Evolutionary conservation across 352 stramenopile species (phyloP).

Genomic region (Pythium biforme): DNA sequence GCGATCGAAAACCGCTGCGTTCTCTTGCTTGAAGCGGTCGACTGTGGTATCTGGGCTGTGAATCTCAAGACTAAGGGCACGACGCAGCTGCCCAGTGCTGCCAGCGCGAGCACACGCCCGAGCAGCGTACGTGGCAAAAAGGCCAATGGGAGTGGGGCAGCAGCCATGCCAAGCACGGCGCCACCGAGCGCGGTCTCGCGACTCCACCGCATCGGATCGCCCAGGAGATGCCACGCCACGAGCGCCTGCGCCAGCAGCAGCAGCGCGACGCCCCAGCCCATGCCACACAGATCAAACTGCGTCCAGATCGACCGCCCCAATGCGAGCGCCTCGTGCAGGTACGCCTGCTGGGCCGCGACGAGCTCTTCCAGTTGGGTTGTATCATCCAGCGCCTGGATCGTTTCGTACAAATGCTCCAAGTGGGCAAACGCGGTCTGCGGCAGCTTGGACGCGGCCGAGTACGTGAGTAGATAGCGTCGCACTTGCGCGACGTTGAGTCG

Average conservation of each 20-base stretch:
- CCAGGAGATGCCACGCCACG: conserved; percentile 26
- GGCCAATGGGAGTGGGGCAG: neutral
- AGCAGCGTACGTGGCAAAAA: neutral
- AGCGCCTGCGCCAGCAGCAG: conserved; percentile 25
- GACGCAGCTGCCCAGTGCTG: conserved; percentile 1
- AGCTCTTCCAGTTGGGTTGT: no score
- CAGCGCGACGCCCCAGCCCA: conserved; percentile 64
- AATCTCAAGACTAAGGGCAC: no score
- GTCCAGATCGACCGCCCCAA: conserved; percentile 83
- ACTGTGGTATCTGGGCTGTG: no score
- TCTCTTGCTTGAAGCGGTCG: no score
- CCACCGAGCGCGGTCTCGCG: neutral
- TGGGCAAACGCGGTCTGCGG: conserved; percentile 54
- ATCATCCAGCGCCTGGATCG: conserved; percentile 28
- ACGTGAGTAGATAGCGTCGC: conserved; percentile 68
- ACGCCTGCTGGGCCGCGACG: conserved; percentile 41
- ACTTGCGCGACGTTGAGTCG: conserved; percentile 85
- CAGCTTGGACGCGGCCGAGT: conserved; percentile 65
- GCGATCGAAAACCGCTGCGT: no score
- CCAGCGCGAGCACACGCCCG: neutral
- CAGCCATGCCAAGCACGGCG: neutral
- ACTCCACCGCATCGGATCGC: neutral
- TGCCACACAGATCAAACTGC: conserved; percentile 81
- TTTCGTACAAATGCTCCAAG: conserved; percentile 50
- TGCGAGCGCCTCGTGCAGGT: conserved; percentile 61